Percentiles rank a stretch among this genome's conserved stretches.
phyloP scores from a whole-genome alignment of 257 asterid species.

The Nicotiana otophora region DNA sequence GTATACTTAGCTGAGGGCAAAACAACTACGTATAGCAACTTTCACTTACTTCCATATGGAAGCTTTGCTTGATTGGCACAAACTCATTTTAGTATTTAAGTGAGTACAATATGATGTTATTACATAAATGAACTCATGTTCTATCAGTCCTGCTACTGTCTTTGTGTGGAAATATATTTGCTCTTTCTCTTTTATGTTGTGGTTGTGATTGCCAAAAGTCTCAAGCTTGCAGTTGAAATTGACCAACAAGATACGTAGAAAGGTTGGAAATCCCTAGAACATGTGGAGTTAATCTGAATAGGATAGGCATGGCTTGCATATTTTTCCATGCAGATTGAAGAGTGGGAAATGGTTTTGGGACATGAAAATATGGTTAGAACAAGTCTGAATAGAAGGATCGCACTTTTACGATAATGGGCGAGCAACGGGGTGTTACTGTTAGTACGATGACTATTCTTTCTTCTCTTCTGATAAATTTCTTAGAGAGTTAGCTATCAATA shows the following conservation, averaged over 20 bases:
- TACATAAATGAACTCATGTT: background rate
- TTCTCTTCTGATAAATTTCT: background rate
- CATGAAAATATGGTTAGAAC: background rate
- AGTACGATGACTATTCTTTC: background rate
- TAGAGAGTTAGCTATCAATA: no score
- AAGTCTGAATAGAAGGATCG: background rate
- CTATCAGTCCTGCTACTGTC: background rate
- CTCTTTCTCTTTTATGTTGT: background rate
- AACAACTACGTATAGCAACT: background rate
- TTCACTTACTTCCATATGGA: background rate
- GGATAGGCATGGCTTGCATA: background rate
- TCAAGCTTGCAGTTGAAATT: background rate
- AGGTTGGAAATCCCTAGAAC: background rate
- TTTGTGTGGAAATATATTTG: background rate
- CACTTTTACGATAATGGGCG: background rate
- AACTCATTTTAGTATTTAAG: background rate
- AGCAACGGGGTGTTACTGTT: background rate
- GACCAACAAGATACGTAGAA: background rate
- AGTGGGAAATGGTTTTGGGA: background rate
- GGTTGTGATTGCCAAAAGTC: background rate
- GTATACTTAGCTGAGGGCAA: no score
- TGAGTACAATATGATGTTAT: background rate
- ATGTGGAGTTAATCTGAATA: background rate
- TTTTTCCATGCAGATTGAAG: background rate
- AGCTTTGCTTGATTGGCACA: background rate